Conservation (phyloP, 2,329 filamentous ascomycete species). For the Sphaerostilbella broomeana region DNA sequence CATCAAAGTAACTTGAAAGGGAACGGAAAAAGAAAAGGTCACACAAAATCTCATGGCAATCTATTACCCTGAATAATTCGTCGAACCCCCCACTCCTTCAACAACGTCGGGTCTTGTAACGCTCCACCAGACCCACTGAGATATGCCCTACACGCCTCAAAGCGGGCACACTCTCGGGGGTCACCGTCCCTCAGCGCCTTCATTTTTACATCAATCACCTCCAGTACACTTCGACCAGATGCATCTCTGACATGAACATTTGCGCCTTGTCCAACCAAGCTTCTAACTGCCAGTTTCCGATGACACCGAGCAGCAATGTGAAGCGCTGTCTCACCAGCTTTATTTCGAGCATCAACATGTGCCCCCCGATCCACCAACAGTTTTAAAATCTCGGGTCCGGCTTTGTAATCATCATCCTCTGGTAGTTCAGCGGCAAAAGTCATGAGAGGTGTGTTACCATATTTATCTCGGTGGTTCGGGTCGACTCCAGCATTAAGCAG, state of each 20-base stretch:
- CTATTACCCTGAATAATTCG: no score
- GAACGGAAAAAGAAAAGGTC: no score
- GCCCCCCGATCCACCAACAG: slow-evolving; percentile 38
- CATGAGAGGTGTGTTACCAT: slow-evolving; percentile 50
- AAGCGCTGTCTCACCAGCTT: slow-evolving; percentile 48
- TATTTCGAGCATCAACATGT: slow-evolving; percentile 44
- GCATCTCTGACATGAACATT: slow-evolving; percentile 42
- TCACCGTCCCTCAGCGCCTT: slow-evolving; percentile 23
- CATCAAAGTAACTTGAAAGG: no score
- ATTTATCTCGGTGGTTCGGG: slow-evolving; percentile 45
- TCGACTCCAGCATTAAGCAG: slow-evolving; percentile 37
- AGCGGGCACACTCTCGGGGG: slow-evolving; percentile 33
- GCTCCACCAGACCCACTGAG: slow-evolving; percentile 34
- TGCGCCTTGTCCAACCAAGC: slow-evolving; percentile 40
- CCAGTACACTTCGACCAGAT: slow-evolving; percentile 38
- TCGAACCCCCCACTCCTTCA: slow-evolving; percentile 37
- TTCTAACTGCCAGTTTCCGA: slow-evolving; percentile 44
- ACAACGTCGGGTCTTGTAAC: slow-evolving; percentile 32
- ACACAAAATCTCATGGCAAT: no score
- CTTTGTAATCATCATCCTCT: slow-evolving; percentile 44
- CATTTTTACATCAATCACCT: slow-evolving; percentile 38
- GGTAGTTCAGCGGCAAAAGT: slow-evolving; percentile 45
- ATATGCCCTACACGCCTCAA: slow-evolving; percentile 41
- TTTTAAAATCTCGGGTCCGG: slow-evolving; percentile 39
- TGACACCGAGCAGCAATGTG: slow-evolving; percentile 48